Evolutionary conservation across 2,329 filamentous ascomycete genomes (phyloP).

Genomic region (Pyrenochaeta sp.): DNA sequence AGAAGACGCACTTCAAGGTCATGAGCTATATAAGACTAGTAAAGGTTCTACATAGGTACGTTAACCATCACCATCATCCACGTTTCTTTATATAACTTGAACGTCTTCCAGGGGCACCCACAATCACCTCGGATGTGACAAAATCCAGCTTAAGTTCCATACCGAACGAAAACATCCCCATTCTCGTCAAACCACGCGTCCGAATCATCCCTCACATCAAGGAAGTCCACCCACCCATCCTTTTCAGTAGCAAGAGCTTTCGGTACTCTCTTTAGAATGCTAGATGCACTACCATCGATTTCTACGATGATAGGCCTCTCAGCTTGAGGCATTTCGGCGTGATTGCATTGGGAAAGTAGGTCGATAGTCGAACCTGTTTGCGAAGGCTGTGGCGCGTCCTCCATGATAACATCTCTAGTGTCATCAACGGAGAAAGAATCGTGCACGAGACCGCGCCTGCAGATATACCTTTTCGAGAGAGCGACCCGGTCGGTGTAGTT

Average conservation of each 20-base stretch:
- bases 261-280: constrained; percentile 22
- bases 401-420: constrained; percentile 22
- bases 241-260: constrained; percentile 39
- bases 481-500: constrained; percentile 19
- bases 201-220: constrained; percentile 36
- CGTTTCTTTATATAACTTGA: not conserved
- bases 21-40: not conserved
- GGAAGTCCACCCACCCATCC: constrained; percentile 35
- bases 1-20: not conserved
- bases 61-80: not conserved
- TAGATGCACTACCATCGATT: constrained; percentile 33
- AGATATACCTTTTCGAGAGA: constrained; percentile 23
- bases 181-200: constrained; percentile 41
- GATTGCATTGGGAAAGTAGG: constrained; percentile 1
- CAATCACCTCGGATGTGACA: not conserved
- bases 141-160: constrained; percentile 7
- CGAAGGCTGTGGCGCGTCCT: constrained; percentile 5
- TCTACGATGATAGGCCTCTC: constrained; percentile 14
- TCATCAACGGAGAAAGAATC: constrained; percentile 14
- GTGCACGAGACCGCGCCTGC: constrained; percentile 38
- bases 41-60: not conserved
- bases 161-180: constrained; percentile 36
- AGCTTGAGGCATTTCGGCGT: not conserved
- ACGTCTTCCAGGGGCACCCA: not conserved
- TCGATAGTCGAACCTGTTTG: not conserved